Base-by-base conservation (phyloP, 2,329 filamentous ascomycete species). In the Dactylonectria estremocensis region DNA sequence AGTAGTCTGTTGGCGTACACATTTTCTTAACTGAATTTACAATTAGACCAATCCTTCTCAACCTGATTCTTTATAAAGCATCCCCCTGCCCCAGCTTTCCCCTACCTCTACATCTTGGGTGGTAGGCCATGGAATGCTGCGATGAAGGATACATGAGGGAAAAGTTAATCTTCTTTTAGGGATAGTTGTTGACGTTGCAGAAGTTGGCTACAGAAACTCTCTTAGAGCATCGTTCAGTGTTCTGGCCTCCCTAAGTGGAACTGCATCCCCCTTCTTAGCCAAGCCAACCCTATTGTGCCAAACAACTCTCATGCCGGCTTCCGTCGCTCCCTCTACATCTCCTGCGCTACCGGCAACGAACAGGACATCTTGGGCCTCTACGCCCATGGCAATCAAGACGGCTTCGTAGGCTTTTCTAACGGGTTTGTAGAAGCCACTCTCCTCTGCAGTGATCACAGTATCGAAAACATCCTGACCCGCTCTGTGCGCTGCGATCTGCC, bases 331-430 rank as follows among this genome's bases (percentile, higher is more conserved):
- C 24, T 80, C 68, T 0, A 83, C 80, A 68, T 83, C 82, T 3
- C 80, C 80, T 1, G 79, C 77, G 52, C 82, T 84, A 6, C 82
- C 81, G 0, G 80, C 80, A 24, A 83, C 79, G 52, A 82, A 83
- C 20, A 82, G 49, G 2, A 73, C 76, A 14, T 81, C 77, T 1
- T 62, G 43, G 0, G 75, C 70, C 0, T 70, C 64, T 0, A 82
- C 66, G 0, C 72, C 75, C 48, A 82, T 65, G 14, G 37, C 54
- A 1, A 69, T 65, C 3, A 83, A 63, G 4, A 81, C 73, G 4
- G 71, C 75, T 3, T 73, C 48, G 54, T 83, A 83, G 1, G 82
- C 78, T 40, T 77, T 63, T 8, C 59, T 64, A 2, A 73, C 70
- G 2, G 81, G 82, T 61, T 83, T 82, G 59, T 83, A 83, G 60